Evolutionary conservation across 305 asterid species (phyloP).

Genomic region (Rubia peregrina): DNA sequence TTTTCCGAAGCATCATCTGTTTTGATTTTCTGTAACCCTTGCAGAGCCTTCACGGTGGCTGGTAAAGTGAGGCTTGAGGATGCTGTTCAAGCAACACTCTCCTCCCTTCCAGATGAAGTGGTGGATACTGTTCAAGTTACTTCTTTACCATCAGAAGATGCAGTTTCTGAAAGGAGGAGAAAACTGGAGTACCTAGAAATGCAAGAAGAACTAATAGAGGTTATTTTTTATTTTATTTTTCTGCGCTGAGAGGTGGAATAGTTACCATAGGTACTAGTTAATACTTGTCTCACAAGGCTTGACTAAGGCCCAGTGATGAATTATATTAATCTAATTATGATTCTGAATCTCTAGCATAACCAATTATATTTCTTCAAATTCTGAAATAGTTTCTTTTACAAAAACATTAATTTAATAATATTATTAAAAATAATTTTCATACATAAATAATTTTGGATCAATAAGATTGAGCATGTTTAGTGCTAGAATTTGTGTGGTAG

Average conservation of each 20-base stretch:
- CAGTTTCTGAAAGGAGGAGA: slow-evolving; percentile 88
- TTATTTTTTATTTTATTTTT: slow-evolving; percentile 26
- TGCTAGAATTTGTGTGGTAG: background rate
- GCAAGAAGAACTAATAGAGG: slow-evolving; percentile 99
- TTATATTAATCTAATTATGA: background rate
- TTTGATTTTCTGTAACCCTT: slow-evolving; percentile 17
- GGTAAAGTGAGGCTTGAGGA: slow-evolving; percentile 92
- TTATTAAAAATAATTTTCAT: no score
- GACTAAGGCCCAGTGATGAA: background rate
- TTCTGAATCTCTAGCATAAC: background rate
- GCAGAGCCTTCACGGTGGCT: slow-evolving; percentile 84
- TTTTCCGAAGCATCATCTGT: slow-evolving; percentile 7
- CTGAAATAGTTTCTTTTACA: background rate
- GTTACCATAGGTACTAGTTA: background rate
- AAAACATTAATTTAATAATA: no score
- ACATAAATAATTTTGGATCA: background rate
- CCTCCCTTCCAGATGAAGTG: slow-evolving; percentile 98
- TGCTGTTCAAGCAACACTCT: slow-evolving; percentile 96
- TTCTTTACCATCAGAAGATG: slow-evolving; percentile 86
- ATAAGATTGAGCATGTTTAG: background rate
- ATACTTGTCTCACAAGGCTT: background rate
- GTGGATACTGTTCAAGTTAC: slow-evolving; percentile 92
- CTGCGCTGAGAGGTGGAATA: background rate
- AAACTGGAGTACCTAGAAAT: slow-evolving; percentile 90
- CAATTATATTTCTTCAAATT: background rate